Percentiles rank a stretch among this genome's conserved stretches.
Conservation (phyloP, 352 stramenopile species). For the Pythium sp. region DNA sequence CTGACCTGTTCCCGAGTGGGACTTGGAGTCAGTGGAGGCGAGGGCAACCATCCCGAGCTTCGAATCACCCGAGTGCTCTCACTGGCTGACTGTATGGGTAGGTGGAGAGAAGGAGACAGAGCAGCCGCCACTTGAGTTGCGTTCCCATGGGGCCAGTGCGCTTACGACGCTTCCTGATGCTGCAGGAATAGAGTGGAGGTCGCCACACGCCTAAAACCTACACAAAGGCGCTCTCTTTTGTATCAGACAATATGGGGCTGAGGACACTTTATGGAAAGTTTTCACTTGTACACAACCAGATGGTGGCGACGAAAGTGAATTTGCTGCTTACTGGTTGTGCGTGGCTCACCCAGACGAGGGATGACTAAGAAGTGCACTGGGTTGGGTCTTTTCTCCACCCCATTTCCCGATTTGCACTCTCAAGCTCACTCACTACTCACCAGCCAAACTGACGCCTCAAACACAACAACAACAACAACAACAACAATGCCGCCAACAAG, state of each 20-base stretch:
- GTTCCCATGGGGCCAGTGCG: background rate
- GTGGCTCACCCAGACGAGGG: background rate
- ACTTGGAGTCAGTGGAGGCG: slow-evolving; percentile 1
- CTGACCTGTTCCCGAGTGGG: slow-evolving; percentile 2
- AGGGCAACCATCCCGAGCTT: background rate
- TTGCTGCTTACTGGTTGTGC: background rate
- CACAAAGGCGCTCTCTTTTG: background rate
- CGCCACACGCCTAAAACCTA: background rate
- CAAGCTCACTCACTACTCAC: background rate
- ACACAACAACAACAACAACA: background rate
- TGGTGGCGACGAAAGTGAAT: background rate
- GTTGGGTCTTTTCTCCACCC: background rate
- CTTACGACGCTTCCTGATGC: background rate
- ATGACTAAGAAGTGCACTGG: background rate
- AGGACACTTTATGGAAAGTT: slow-evolving; percentile 4
- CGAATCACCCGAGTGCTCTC: background rate
- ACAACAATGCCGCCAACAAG: background rate
- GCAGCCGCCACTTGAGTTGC: background rate
- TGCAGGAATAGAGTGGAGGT: background rate
- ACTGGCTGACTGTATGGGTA: too few relatives aligned
- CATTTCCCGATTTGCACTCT: slow-evolving; percentile 8
- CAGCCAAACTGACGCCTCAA: background rate
- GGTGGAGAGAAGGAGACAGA: slow-evolving; percentile 3
- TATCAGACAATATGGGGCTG: background rate
- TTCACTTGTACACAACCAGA: background rate